These are phyloP conservation scores for Bryoglossum gracile DNA, from an alignment of 495 filamentous ascomycete genomes.

Conservation along the genomic window DNA sequence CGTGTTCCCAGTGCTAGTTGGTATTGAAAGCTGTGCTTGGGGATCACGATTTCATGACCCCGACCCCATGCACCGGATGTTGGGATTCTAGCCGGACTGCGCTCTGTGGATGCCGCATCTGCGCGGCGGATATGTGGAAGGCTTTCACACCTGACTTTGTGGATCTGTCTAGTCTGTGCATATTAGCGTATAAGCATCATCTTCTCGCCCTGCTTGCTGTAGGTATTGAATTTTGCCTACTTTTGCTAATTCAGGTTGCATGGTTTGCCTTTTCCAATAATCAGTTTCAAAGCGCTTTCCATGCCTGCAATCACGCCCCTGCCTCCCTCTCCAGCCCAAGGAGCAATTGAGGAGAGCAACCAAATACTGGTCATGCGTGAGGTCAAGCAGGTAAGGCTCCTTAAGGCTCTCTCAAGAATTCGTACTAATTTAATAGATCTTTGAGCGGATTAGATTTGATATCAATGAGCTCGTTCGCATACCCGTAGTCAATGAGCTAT, in stretches of 20 bases:
- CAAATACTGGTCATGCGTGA: background rate
- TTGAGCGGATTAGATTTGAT: slow-evolving; percentile 1
- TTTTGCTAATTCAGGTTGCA: background rate
- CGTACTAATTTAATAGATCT: slow-evolving; percentile 6
- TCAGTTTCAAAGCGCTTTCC: background rate
- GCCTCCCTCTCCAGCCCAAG: background rate
- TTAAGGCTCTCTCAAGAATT: slow-evolving; percentile 1
- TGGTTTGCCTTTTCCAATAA: too few species aligned
- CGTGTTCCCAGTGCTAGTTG: too few species aligned
- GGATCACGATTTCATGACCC: too few species aligned
- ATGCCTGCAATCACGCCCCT: background rate
- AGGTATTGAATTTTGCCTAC: background rate
- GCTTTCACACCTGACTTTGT: too few species aligned
- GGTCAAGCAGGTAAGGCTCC: slow-evolving; percentile 1
- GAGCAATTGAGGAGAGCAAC: slow-evolving; percentile 1
- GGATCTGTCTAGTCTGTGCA: too few species aligned
- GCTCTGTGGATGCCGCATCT: too few species aligned
- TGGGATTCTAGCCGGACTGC: too few species aligned
- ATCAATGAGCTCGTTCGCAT: background rate
- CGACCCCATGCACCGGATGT: too few species aligned
- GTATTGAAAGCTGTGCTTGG: too few species aligned
- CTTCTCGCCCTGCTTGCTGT: too few species aligned
- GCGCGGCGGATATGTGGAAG: too few species aligned
- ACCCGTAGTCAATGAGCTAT: slow-evolving; percentile 4
- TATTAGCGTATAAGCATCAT: too few species aligned